Base-by-base conservation (phyloP, 176 grass and related monocot species). In the Tillandsia leiboldiana region DNA sequence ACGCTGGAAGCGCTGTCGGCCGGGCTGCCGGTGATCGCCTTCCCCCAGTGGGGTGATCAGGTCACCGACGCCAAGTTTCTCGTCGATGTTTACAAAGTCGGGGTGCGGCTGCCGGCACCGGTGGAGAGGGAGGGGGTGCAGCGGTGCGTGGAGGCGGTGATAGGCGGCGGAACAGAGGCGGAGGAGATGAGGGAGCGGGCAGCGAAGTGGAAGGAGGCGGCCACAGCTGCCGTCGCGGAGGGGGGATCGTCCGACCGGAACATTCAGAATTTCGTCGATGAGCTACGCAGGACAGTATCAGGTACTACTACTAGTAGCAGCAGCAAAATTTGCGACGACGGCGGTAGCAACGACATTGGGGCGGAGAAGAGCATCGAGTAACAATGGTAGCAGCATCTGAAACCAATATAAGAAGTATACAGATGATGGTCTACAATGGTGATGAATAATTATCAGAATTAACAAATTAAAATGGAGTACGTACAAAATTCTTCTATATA, bases 31-130 rank as follows among this genome's bases (percentile, higher is more conserved):
- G 87, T 96, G 51, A 78, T 96, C 14, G 85, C 85, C 0, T 91
- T 79, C 73, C 91, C 87, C 13, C 85, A 88, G 67, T 96, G 76
- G 71, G 87, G 91, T 0, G 91, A 96, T 73, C 91, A 96, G 74
- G 73, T 89, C 53, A 87, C 87, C 27, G 71, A 96, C 63, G 82
- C 85, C 20, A 88, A 73, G 70, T 86, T 88, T 51, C 67, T 96
- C 0, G 82, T 91, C 10, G 85, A 96, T 9, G 75, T 71, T 70
- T 79, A 87, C 57, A 52, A 67, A 23, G 74, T 88, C 51, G 91
- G 91, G 15, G 87, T 91, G 20, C 74, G 74, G 48, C 78, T 91
- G 48, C 56, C 64, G 65, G 20, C 70, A 14, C 87, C 87, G 49
- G 77, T 83, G 70, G 50, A 27, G 17, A 17, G 82, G 27, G 81